A percentile compares a stretch with the other conserved stretches of the same genome.
phyloP scores from a whole-genome alignment of 2,329 filamentous ascomycete genomes.

The Neonectria coccinea region DNA sequence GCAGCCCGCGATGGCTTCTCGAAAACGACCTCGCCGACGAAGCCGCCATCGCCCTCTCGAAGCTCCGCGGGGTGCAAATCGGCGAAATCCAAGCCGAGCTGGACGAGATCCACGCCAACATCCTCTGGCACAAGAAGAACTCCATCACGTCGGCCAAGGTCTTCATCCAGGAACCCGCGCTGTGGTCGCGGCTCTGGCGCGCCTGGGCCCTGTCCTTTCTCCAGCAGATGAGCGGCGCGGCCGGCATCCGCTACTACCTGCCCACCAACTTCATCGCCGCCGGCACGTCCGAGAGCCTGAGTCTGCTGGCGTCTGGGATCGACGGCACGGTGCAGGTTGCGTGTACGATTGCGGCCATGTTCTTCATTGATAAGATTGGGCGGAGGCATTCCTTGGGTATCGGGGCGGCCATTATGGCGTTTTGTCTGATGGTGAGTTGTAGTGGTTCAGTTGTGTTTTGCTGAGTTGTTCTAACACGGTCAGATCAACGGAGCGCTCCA shows the following conservation, averaged over 20 bases:
- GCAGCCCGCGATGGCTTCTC: conserved; percentile 68
- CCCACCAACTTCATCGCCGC: conserved; percentile 64
- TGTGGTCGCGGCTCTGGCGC: conserved; percentile 67
- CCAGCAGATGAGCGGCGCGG: conserved; percentile 69
- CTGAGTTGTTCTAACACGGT: background rate
- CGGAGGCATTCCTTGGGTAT: conserved; percentile 60
- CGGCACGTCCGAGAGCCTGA: conserved; percentile 60
- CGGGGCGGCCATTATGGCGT: conserved; percentile 64
- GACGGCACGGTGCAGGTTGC: conserved; percentile 69
- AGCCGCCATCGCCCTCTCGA: conserved; percentile 59
- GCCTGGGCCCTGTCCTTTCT: conserved; percentile 69
- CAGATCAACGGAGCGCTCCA: conserved; percentile 68
- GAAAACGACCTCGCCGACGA: conserved; percentile 59
- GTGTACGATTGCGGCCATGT: conserved; percentile 67
- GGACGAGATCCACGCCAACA: conserved; percentile 59
- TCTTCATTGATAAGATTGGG: conserved; percentile 66
- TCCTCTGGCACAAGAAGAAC: conserved; percentile 46
- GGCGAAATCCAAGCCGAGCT: conserved; percentile 50
- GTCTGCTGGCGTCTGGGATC: conserved; percentile 65
- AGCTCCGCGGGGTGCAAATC: conserved; percentile 60
- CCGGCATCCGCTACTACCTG: conserved; percentile 71
- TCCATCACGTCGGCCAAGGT: conserved; percentile 46
- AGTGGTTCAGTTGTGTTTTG: no score
- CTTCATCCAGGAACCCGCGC: conserved; percentile 60
- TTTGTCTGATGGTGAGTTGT: conserved; percentile 62